These are phyloP conservation scores for Peterozyma xylosa DNA, from an alignment of 805 yeast species.

Conservation along the genomic window DNA sequence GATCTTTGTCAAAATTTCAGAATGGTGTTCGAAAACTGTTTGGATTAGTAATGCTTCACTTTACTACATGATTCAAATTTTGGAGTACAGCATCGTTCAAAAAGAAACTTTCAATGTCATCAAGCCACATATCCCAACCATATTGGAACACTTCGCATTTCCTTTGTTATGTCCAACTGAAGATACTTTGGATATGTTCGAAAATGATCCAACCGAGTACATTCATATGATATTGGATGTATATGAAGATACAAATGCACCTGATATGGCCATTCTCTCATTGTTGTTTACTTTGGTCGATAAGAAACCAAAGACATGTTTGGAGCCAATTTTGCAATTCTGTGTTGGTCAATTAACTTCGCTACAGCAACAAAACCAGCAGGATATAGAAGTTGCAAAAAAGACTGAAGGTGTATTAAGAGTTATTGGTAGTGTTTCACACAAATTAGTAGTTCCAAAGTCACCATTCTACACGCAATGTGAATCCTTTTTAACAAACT, in stretches of 20 bases:
- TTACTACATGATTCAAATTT: constrained; percentile 55
- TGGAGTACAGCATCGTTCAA: constrained; percentile 52
- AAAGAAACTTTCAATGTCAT: constrained; percentile 62
- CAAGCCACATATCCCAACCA: constrained; percentile 57
- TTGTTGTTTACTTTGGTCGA: constrained; percentile 66
- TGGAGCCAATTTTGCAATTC: constrained; percentile 56
- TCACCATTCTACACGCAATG: constrained; percentile 56
- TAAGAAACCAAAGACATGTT: constrained; percentile 52
- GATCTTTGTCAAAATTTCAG: constrained; percentile 58
- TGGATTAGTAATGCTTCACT: constrained; percentile 70
- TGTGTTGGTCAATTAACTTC: constrained; percentile 42
- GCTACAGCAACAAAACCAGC: constrained; percentile 26
- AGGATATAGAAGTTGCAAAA: constrained; percentile 42
- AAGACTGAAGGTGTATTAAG: constrained; percentile 75
- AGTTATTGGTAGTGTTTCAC: constrained; percentile 67
- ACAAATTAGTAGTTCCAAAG: constrained; percentile 42
- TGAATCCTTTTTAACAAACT: constrained; percentile 57
- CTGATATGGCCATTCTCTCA: constrained; percentile 75
- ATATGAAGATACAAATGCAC: constrained; percentile 51
- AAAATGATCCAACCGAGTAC: constrained; percentile 86
- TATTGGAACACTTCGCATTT: constrained; percentile 68
- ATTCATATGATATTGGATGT: constrained; percentile 69
- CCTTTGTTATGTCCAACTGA: constrained; percentile 75
- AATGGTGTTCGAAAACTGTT: constrained; percentile 57
- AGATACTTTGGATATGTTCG: constrained; percentile 67